These are phyloP conservation scores for Oldenlandia corymbosa DNA, from an alignment of 257 asterid species.

Conservation along the genomic window DNA sequence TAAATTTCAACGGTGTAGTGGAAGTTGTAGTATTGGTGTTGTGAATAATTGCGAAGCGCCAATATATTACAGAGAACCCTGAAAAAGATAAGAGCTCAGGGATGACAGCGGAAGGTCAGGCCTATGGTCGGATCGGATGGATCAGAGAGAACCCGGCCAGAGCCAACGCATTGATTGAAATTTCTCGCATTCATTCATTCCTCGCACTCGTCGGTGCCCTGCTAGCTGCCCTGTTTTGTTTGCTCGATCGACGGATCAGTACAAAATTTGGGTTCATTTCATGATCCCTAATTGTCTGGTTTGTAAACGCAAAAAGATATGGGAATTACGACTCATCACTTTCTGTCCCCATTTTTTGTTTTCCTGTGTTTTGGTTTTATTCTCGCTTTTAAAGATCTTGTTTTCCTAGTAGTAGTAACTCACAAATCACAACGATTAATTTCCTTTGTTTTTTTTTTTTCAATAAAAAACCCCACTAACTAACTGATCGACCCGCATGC, in stretches of 20 bases:
- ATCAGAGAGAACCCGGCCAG: too few species aligned
- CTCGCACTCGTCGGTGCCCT: not conserved
- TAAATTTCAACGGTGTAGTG: not conserved
- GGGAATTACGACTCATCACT: not conserved
- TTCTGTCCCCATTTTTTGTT: constrained; percentile 7
- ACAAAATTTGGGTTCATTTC: too few species aligned
- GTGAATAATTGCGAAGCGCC: not conserved
- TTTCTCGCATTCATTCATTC: too few species aligned
- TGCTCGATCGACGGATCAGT: too few species aligned
- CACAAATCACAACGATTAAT: too few species aligned
- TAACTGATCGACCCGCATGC: too few species aligned
- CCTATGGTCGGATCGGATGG: constrained; percentile 4
- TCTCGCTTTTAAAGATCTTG: constrained; percentile 21
- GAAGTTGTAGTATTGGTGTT: not conserved
- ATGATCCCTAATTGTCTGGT: not conserved
- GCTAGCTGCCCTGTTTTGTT: too few species aligned
- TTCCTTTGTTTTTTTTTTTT: too few species aligned
- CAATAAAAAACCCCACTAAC: too few species aligned
- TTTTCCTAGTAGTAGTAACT: not conserved
- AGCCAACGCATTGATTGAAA: too few species aligned
- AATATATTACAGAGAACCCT: constrained; percentile 14
- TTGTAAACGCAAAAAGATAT: not conserved
- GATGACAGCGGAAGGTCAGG: constrained; percentile 22
- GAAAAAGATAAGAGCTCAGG: constrained; percentile 1
- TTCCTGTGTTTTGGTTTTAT: constrained; percentile 11